Base-by-base conservation (phyloP, 2,329 filamentous ascomycete species). In the Keithomyces neogunnii region DNA sequence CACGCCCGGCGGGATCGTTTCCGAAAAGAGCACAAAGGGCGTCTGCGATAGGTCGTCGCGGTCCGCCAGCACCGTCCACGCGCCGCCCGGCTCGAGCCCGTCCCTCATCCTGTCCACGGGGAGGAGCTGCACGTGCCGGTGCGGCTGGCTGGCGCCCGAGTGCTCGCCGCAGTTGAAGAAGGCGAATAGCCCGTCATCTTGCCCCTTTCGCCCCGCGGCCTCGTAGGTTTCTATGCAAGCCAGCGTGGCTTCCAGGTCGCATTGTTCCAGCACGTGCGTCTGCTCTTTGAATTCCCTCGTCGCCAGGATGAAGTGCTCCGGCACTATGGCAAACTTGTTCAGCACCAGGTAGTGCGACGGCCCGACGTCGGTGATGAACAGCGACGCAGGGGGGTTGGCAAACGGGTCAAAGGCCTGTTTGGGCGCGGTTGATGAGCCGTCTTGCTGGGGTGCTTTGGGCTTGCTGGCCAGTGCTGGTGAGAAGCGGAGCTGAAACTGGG, bases 301-400 rank as follows among this genome's bases (percentile, higher is more conserved):
- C 0, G 81, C 78, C 46, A 89, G 74, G 57, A 89, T 87, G 62
- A 86, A 87, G 67, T 89, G 86, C 59, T 83, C 76, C 0, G 79
- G 76, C 35, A 87, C 83, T 47, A 89, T 69, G 47, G 86, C 84
- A 59, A 86, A 89, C 65, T 89, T 89, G 72, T 89, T 89, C 40
- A 89, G 71, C 1, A 89, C 80, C 42, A 89, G 73, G 53, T 76
- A 74, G 64, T 89, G 85, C 7, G 70, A 65, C 0, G 79, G 70
- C 1, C 70, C 71, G 6, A 86, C 60, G 30, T 66, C 64, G 13
- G 76, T 65, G 43, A 83, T 66, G 38, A 84, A 70, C 51, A 85
- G 75, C 4, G 74, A 70, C 3, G 70, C 60, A 0, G 75, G 65
- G 0, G 84, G 84, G 53, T 80, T 72, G 35, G 78, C 81, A 64